These are phyloP conservation scores for Saccharomycopsis babjevae DNA, from an alignment of 805 yeast genomes.

Conservation along the genomic window DNA sequence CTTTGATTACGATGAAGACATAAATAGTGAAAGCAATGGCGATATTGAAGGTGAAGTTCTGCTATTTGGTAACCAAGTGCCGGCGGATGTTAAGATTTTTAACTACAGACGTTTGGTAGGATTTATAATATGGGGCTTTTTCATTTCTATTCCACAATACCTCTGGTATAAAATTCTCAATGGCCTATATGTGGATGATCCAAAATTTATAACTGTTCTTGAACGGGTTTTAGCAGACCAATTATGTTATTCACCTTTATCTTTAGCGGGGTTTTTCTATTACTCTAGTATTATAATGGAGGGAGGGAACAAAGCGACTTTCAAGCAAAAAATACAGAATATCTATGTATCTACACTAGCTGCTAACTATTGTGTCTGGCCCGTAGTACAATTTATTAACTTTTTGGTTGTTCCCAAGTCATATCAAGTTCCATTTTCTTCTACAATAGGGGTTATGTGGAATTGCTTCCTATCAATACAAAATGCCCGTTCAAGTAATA, in stretches of 20 bases:
- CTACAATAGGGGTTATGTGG: slow-evolving; percentile 85
- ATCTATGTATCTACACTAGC: slow-evolving; percentile 60
- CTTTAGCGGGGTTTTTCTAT: slow-evolving; percentile 68
- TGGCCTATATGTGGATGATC: slow-evolving; percentile 65
- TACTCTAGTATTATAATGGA: slow-evolving; percentile 80
- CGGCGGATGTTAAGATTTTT: slow-evolving; percentile 31
- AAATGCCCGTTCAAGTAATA: slow-evolving; percentile 37
- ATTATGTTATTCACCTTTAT: slow-evolving; percentile 77
- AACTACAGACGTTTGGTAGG: slow-evolving; percentile 63
- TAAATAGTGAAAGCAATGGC: slow-evolving; percentile 22
- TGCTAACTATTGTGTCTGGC: slow-evolving; percentile 70
- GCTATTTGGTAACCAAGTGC: background rate
- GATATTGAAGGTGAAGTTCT: slow-evolving; percentile 15
- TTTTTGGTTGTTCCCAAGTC: slow-evolving; percentile 58
- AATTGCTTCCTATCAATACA: slow-evolving; percentile 82
- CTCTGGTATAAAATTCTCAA: slow-evolving; percentile 85
- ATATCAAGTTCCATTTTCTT: slow-evolving; percentile 85
- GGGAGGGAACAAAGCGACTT: slow-evolving; percentile 54
- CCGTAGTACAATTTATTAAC: slow-evolving; percentile 68
- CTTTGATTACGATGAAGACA: slow-evolving; percentile 26
- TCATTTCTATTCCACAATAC: slow-evolving; percentile 73
- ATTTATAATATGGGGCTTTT: slow-evolving; percentile 80
- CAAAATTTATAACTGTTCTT: slow-evolving; percentile 73
- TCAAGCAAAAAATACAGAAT: slow-evolving; percentile 51
- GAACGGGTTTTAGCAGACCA: slow-evolving; percentile 88